Base-by-base conservation (phyloP, 2,329 filamentous ascomycete species). In the Xylaria sp. region DNA sequence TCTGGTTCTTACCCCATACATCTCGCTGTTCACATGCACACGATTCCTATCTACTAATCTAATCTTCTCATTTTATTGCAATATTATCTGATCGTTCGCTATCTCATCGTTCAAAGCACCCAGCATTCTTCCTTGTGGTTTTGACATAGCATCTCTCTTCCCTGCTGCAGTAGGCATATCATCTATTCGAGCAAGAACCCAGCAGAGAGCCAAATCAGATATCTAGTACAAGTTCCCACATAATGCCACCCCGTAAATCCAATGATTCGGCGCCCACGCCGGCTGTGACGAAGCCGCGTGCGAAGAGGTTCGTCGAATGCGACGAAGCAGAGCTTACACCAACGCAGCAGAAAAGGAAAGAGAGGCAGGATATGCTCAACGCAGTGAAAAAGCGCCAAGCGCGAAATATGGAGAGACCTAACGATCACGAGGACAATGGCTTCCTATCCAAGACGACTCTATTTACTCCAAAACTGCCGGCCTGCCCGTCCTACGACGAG, bases 401-500 rank as follows among this genome's bases (percentile, higher is more conserved):
- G 4, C 54, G 33, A n/a, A 31, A 60, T 13, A 1, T 69, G 4
- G 73, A 75, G 58, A 15, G 40, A 6, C 71, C 69, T 23, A 57
- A 64, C 20, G 57, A 66, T 10, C 65, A 68, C 3, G 31, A 62
- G 0, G 67, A 68, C 26, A 62, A 66, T 20, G 33, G 17, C 11
- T 56, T 63, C 13, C 33, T 71, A 20, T 15, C 70, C 2, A 17
- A 33, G 11, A 10, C 6, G 5, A 63, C 62, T 2, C 65, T 72
- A 13, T 33, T 26, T 10, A 48, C 68, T 7, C 31, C 26, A n/a
- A 63, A 72, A 40, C 68, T 71, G 17, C 17, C 60, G 6, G 61
- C 57, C 38, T 62, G 71, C 48, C 53, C 53, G 4, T 65, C 72
- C 26, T 72, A 65, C 20, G 73, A 74, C 15, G 72, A 74, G 6